Evolutionary conservation across 495 filamentous ascomycete genomes (phyloP).

Genomic region (Penicillium waksmanii): DNA sequence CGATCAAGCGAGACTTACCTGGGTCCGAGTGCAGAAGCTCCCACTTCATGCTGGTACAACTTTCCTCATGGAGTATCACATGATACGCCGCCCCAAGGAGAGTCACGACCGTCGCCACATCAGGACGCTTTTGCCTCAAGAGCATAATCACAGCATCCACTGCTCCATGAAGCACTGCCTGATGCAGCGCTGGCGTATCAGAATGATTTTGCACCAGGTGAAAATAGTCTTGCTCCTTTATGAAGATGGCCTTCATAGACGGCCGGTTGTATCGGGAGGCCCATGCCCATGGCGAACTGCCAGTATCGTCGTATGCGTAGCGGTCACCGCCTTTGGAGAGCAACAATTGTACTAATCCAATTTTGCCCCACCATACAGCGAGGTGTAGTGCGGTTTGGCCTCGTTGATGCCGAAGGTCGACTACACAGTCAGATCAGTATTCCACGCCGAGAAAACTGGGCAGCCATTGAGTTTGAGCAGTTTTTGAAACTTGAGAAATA

Average conservation of each 20-base stretch:
- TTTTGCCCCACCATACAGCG: constrained; percentile 14
- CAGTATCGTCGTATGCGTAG: constrained; percentile 8
- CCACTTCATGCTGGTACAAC: too few species aligned
- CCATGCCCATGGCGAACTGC: constrained; percentile 13
- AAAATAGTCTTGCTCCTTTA: background rate
- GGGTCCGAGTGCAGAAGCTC: too few species aligned
- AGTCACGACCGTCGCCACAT: background rate
- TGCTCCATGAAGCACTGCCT: background rate
- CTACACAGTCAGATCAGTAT: constrained; percentile 1
- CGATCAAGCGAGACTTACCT: too few species aligned
- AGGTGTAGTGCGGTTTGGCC: constrained; percentile 13
- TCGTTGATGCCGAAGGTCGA: constrained; percentile 8
- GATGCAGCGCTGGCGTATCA: background rate
- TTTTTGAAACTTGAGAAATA: too few species aligned
- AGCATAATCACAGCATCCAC: background rate
- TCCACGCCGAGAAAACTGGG: too few species aligned
- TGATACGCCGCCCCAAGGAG: too few species aligned
- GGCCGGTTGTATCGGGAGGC: constrained; percentile 2
- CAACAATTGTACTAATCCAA: constrained; percentile 14
- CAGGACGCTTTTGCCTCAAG: background rate
- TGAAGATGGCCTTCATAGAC: background rate
- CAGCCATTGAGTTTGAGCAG: too few species aligned
- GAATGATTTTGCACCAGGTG: background rate
- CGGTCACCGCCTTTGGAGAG: constrained; percentile 11
- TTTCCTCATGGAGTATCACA: too few species aligned